Base-by-base conservation (phyloP, 2,329 filamentous ascomycete species). In the Diaporthe caulivora region DNA sequence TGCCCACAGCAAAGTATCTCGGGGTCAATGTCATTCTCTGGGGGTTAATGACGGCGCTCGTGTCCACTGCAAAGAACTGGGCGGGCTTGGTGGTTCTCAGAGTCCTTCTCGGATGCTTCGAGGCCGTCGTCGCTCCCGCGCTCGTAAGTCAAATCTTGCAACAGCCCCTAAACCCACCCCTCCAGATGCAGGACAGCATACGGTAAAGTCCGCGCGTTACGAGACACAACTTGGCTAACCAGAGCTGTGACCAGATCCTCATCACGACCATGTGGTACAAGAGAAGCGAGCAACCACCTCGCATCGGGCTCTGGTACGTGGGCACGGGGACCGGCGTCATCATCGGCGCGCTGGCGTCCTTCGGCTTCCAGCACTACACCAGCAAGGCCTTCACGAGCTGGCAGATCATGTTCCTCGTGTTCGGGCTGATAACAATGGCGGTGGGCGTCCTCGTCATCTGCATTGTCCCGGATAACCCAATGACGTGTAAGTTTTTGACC, bases 1-100 rank as follows among this genome's bases (percentile, higher is more conserved):
- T 89, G 0, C 88, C 88, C 0, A 86, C 85, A 0, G 87, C 87
- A 40, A 89, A 89, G 76, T 89, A 87, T 71, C 81, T 90, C 8
- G 86, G 86, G 1, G 77, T 80, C 54, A 84, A 85, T 67, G 82
- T 86, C 0, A 78, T 80, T 4, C 78, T 85, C 18, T 89, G 86
- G 87, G 87, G 86, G 13, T 77, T 86, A 4, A 83, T 87, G 62
- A 83, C 88, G 2, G 82, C 85, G 1, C 80, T 84, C 9, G 88
- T 86, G 13, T 83, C 83, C n/a, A 86, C 85, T 4, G 86, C 85
- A 60, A 84, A 86, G 76, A 87, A 85, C 74, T 90, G 86, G 76
- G 84, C 82, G 2, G 84, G 86, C 0, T 80, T 90, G 17, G 83
- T 88, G 6, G 82, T 84, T 10, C 84, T 86, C 1, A 83, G 88